Evolutionary conservation across 129 eudicot genomes (phyloP).

Genomic region (sunflower (Helianthus annuus)): DNA sequence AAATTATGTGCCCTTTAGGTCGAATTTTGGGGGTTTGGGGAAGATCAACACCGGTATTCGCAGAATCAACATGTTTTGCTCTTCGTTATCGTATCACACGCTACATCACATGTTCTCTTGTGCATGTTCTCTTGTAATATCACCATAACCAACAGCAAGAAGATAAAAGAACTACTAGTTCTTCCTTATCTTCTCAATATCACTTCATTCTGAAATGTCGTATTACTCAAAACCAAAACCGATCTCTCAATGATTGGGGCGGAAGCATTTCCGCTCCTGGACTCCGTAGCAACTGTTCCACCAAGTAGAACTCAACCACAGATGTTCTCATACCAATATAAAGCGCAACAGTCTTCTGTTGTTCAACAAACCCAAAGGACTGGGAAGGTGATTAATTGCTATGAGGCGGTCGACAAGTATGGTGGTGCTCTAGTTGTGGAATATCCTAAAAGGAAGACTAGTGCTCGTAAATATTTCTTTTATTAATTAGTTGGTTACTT

Average conservation of each 20-base stretch:
- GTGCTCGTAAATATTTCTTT: slow-evolving; percentile 16
- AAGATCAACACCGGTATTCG: too few species aligned
- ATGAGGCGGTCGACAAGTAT: slow-evolving; percentile 35
- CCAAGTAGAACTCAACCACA: slow-evolving; percentile 26
- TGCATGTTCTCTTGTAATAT: background rate
- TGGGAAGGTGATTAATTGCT: slow-evolving; percentile 32
- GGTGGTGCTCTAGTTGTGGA: slow-evolving; percentile 40
- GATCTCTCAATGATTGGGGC: slow-evolving; percentile 27
- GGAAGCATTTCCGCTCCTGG: slow-evolving; percentile 38
- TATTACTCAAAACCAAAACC: slow-evolving; percentile 12
- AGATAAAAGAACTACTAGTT: background rate
- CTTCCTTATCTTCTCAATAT: background rate
- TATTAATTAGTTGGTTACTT: background rate
- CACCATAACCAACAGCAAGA: slow-evolving; percentile 2
- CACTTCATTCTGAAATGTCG: slow-evolving; percentile 20
- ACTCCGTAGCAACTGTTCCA: slow-evolving; percentile 10
- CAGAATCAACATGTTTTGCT: too few species aligned
- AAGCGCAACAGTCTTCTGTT: slow-evolving; percentile 19
- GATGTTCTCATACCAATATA: slow-evolving; percentile 22
- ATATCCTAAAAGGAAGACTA: slow-evolving; percentile 29
- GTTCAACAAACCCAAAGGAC: slow-evolving; percentile 30
- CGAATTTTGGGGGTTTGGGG: too few species aligned
- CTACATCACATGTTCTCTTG: too few species aligned
- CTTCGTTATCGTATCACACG: too few species aligned
- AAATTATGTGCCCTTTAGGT: too few species aligned